Base-by-base conservation (phyloP, 1,284 basidiomycete genomes). In the Tausonia pullulans region DNA sequence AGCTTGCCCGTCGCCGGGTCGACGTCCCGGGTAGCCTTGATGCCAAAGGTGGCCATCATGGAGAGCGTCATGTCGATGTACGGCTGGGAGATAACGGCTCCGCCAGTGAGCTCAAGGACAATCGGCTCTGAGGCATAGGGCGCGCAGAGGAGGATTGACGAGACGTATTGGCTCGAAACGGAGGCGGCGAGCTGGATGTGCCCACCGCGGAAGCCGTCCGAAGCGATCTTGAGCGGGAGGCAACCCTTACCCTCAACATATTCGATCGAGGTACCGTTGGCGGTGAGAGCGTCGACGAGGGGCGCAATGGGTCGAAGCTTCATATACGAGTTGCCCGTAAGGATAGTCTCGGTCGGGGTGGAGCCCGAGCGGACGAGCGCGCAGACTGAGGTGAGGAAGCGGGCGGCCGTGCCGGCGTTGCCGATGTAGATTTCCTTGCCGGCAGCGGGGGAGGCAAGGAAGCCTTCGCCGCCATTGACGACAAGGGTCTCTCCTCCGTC, bases 41-140 rank as follows among this genome's bases (percentile, higher is more conserved):
- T 81, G 27, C 93, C 95, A 74, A 98, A 98, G n/a, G 87, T 83
- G 66, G 81, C 81, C 96, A 98, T 98, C 87, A 98, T 96, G 7
- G 92, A 86, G 69, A 97, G 88, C 4, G 96, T 98, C 94, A 98
- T 97, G 78, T 99, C 94, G 77, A 99, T 98, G 80, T 98, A 98
- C 3, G 93, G 93, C 78, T 98, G 95, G 16, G 92, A 96, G 76
- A 98, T 97, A 74, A 98, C 96, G 71, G 88, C 84, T 3, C 90
- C 92, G 40, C 93, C 93, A 0, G 85, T 87, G 67, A 99, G 84
- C 77, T 96, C 90, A 66, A 98, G 85, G 4, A 85, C 86, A 68
- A 97, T 83, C 49, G 86, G 81, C 71, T 90, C 82, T 50, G 78
- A 73, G 0, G 95, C 94, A 74, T 98, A 98, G 0, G 95, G 95